Evolutionary conservation across 306 rosid species (phyloP).

Genomic region (Fragaria nilgerrensis): DNA sequence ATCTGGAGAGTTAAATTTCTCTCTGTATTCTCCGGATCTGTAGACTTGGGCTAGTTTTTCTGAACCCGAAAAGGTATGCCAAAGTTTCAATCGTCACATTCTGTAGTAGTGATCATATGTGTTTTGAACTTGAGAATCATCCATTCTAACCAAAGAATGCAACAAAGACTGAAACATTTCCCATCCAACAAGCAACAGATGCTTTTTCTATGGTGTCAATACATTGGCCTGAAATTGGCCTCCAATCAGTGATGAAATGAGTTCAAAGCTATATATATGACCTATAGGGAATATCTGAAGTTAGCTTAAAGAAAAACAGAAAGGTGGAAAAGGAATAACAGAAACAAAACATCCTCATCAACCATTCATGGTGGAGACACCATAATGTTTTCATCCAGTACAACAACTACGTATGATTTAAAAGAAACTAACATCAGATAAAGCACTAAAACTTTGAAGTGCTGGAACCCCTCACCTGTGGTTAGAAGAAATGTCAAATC

Average conservation of each 20-base stretch:
- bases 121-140: not conserved
- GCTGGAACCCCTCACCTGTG: not conserved
- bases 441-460: not conserved
- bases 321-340: not conserved
- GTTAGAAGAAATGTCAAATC: slow-evolving; percentile 6
- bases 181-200: not conserved
- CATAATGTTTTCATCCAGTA: not conserved
- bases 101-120: not conserved
- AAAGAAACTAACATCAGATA: not conserved
- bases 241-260: not conserved
- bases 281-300: not conserved
- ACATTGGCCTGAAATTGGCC: not conserved
- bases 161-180: not conserved
- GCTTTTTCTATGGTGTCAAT: not conserved
- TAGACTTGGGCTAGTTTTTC: not conserved
- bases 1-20: not conserved
- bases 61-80: not conserved
- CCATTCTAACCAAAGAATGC: not conserved
- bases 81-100: too few species aligned
- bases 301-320: not conserved
- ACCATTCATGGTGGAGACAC: slow-evolving; percentile 8
- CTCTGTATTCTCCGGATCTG: not conserved
- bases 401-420: not conserved
- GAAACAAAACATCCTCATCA: not conserved
- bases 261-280: not conserved